A percentile compares a stretch with the other conserved stretches of the same genome.
Conservation (phyloP, 495 filamentous ascomycete genomes). For the Podospora pseudopauciseta region DNA sequence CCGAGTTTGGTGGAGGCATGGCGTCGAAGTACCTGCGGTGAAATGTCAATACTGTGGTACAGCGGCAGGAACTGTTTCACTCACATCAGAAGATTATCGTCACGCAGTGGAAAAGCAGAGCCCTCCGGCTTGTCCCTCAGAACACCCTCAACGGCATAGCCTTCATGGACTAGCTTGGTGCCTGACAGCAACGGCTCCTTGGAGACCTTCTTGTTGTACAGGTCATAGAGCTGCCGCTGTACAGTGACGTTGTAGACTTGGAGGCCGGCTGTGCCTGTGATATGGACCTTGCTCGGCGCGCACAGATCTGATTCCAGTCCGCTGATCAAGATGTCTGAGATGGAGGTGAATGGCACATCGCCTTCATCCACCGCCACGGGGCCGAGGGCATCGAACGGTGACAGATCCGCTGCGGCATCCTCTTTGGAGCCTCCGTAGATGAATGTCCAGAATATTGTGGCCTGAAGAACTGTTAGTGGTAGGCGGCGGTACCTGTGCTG, state of each 20-base stretch:
- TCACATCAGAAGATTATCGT: conserved; percentile 38
- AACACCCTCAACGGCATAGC: conserved; percentile 46
- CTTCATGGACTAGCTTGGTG: conserved; percentile 51
- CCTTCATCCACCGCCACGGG: too few relatives aligned
- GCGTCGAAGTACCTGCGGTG: background rate
- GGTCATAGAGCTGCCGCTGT: conserved; percentile 39
- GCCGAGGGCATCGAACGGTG: too few relatives aligned
- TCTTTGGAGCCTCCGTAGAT: too few relatives aligned
- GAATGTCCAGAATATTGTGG: too few relatives aligned
- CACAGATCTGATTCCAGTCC: too few relatives aligned
- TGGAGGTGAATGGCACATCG: too few relatives aligned
- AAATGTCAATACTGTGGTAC: background rate
- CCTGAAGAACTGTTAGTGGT: too few relatives aligned
- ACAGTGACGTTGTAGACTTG: conserved; percentile 40
- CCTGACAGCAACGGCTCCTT: conserved; percentile 22
- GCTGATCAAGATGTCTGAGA: too few relatives aligned
- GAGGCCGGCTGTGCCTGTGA: too few relatives aligned
- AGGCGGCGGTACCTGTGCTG: too few relatives aligned
- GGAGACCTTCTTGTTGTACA: conserved; percentile 32
- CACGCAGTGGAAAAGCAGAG: conserved; percentile 45
- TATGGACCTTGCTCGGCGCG: too few relatives aligned
- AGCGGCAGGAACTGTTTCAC: background rate
- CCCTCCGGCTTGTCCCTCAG: conserved; percentile 32
- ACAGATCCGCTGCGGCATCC: too few relatives aligned
- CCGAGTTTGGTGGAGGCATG: background rate